Base-by-base conservation (phyloP, 2,329 filamentous ascomycete genomes). In the Claviceps fusiformis region DNA sequence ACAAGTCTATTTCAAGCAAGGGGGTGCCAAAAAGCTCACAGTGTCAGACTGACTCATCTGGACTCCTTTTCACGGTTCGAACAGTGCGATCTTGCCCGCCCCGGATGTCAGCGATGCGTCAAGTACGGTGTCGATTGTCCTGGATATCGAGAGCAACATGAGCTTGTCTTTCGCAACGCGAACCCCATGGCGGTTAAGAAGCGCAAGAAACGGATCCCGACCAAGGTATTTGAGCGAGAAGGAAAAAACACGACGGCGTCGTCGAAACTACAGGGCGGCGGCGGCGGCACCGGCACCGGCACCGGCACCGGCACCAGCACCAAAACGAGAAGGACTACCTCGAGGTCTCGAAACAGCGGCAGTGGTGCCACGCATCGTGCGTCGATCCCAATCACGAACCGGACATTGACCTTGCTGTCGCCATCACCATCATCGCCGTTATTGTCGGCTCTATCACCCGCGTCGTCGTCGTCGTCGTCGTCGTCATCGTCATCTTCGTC, bases 21-120 rank as follows among this genome's bases (percentile, higher is more conserved):
- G 39, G 15, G 1, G 15, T 41, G 5, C 6, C 39, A 8, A 41
- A n/a, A 41, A n/a, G 15, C 15, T 24, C 19, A 45, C n/a, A 5
- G 19, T 10, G 43, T 10, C n/a, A 9, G 11, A 37, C 43, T 46
- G 15, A 47, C 41, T 37, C 29, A 11, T 43, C 15, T 19, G 44
- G 19, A 3, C 24, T 24, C 17, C 39, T 13, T 41, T 41, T 41
- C 31, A 6, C 31, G 2, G 5, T 41, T 41, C 7, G 15, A 31
- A n/a, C 52, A 73, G 71, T 73, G 71, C 55, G 71, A 73, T 56
- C 68, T 73, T 17, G 65, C 52, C 17, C 67, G 67, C n/a, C 71
- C 71, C 5, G 62, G 63, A 7, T 73, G 71, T 54, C 65, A 69
- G 53, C 63, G 71, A 62, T 73, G 71, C 59, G 63, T 66, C 63